Evolutionary conservation across 2,329 filamentous ascomycete genomes (phyloP), one percentile per base, ranked within the genome.

Genomic region (Trematosphaeria pertusa): DNA sequence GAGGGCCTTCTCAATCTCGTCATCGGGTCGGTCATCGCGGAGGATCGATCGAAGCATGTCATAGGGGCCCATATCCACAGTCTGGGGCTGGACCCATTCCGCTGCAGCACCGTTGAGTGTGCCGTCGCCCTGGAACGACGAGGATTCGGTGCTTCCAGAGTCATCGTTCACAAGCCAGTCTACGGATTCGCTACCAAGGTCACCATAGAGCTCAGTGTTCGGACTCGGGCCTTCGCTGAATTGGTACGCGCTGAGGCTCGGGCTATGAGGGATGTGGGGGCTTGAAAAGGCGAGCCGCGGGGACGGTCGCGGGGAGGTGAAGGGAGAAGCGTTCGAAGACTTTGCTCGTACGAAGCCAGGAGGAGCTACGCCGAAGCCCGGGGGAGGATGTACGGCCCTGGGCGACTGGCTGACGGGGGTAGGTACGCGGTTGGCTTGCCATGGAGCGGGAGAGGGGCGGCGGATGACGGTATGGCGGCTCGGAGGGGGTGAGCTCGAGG

Each of bases 21-120:
- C 92, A 62, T 97, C 93, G 2, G 90, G 88, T 64, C 89, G 87
- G 43, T 90, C 86, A 61, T 94, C 91, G 37, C 93, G 91, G 19
- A 99, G 80, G 31, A 99, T 95, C 5, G 93, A 97, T 52, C 94
- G 89, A 45, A 99, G 81, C 84, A 99, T 97, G 69, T 99, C 94
- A 73, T 97, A 96, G 0, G 94, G 93, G 48, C 90, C 95, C 93
- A 99, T 97, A 65, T 97, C 92, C 46, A 85, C 84, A 64, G 88
- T 88, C 67, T 83, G 81, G 11, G 81, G 77, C 48, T 79, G 77
- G 37, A 87, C 79, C 75, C 84, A 97, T 70, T 97, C 91, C 18
- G 92, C 88, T 4, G 90, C 90, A 11, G 87, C 87, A 33, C 86
- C 87, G 64, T 91, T 92, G 50, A 93, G 80, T 24, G 83, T 85